These are phyloP conservation scores for Byssothecium circinans DNA, from an alignment of 2,329 filamentous ascomycete species.

Conservation along the genomic window DNA sequence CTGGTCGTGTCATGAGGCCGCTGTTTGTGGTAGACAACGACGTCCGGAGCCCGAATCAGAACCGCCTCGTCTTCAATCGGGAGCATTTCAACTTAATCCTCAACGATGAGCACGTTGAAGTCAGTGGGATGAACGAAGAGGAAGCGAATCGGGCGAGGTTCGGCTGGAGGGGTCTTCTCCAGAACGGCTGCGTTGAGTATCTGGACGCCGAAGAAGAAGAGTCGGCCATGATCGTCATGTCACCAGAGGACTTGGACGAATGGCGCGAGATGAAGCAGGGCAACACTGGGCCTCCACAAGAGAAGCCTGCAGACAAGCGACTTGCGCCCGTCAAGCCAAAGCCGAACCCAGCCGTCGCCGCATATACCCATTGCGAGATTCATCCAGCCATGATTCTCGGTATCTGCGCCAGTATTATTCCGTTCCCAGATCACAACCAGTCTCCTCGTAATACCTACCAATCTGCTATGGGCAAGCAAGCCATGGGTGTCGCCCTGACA, in stretches of 20 bases:
- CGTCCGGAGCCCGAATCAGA: constrained; percentile 70
- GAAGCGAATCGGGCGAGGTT: constrained; percentile 65
- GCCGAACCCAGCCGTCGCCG: constrained; percentile 83
- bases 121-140: constrained; percentile 59
- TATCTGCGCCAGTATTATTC: constrained; percentile 98
- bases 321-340: constrained; percentile 87
- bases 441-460: constrained; percentile 99
- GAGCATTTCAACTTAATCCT: constrained; percentile 79
- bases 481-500: constrained; percentile 98
- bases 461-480: constrained; percentile 99
- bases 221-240: constrained; percentile 99
- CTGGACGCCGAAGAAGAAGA: constrained; percentile 98
- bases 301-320: constrained; percentile 68
- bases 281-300: constrained; percentile 29
- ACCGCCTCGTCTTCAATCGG: constrained; percentile 79
- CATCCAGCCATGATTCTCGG: constrained; percentile 99
- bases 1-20: constrained; percentile 90
- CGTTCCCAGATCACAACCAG: constrained; percentile 98
- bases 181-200: constrained; percentile 87
- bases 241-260: constrained; percentile 85
- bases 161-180: constrained; percentile 86
- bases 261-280: constrained; percentile 51
- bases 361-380: constrained; percentile 98
- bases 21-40: constrained; percentile 93
- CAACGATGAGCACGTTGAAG: constrained; percentile 66